Evolutionary conservation across 208 protist genomes (phyloP), one percentile per base, ranked within the genome.

Genomic region (Leishmania martiniquensis): DNA sequence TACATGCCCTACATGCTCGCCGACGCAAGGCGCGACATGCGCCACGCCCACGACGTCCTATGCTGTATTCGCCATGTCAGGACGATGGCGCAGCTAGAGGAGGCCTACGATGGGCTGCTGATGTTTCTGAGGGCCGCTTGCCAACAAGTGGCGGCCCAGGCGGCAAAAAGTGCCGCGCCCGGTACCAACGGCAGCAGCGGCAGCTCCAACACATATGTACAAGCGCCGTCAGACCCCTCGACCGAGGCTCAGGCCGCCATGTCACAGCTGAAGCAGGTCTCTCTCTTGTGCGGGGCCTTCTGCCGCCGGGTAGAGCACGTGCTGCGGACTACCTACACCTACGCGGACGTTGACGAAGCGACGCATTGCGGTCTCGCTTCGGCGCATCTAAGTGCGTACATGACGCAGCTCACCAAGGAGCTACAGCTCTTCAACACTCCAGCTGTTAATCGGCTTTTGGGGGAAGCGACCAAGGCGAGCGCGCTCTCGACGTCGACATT

Each of bases 281-380:
- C 84, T 17, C 73, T 87, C 20, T 76, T 90, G 25, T 78, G 77
- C 13, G 82, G 81, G n/a, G 86, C 86, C 37, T 83, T 87, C 34
- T 87, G 86, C 49, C 82, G 86, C 37, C 83, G 86, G 0, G 82
- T 83, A 13, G 80, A 85, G 76, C 60, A 84, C 60, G 77, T 90
- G 0, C 54, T 85, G 15, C 69, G 68, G 62, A 78, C 66, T 51
- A 83, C 79, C 4, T 83, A 83, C 79, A 51, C 68, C 29, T 83
- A 79, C 60, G 79, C 79, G 2, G 79, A 83, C 22, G 79, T 83
- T 1, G 79, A 83, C 57, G 79, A 81, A 13, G 32, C 78, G 20
- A 55, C 34, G 7, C 54, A 70, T 60, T 66, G 75, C 32, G 72
- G 82, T 51, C 54, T 70, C 6, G 20, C 77, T 2, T 42, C 72